A percentile compares a stretch with the other conserved stretches of the same genome.
phyloP scores from a whole-genome alignment of 192 early-diverging fungal genomes.

The Glomus cerebriforme region DNA sequence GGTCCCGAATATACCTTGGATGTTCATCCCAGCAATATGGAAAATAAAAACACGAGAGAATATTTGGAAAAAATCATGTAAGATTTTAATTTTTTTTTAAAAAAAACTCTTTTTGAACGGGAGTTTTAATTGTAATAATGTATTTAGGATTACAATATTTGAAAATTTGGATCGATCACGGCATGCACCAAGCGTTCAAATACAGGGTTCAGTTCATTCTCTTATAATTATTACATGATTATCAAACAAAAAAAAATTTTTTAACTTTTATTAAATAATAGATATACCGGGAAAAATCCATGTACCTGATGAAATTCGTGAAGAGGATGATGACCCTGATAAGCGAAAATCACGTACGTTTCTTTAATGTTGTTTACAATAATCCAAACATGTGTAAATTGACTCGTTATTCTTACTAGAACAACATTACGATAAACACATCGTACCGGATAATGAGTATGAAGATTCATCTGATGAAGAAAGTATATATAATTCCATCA shows the following conservation, averaged over 20 bases:
- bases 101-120: too few relatives aligned
- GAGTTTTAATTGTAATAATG: not conserved
- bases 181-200: slow-evolving; percentile 80
- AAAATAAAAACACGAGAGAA: slow-evolving; percentile 82
- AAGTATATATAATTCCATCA: not conserved
- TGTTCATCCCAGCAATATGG: slow-evolving; percentile 81
- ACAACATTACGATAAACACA: slow-evolving; percentile 62
- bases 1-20: slow-evolving; percentile 89
- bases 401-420: slow-evolving; percentile 42
- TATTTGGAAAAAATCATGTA: slow-evolving; percentile 18
- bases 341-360: slow-evolving; percentile 58
- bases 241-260: not conserved
- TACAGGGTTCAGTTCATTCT: slow-evolving; percentile 54
- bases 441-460: slow-evolving; percentile 69
- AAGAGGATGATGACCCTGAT: slow-evolving; percentile 67
- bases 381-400: not conserved
- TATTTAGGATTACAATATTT: slow-evolving; percentile 48
- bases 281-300: slow-evolving; percentile 2
- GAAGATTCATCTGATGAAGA: slow-evolving; percentile 74
- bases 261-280: not conserved
- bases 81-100: not conserved
- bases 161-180: slow-evolving; percentile 69
- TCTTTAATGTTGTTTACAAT: not conserved
- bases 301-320: slow-evolving; percentile 41
- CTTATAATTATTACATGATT: not conserved